Conservation (phyloP, 2,329 filamentous ascomycete genomes). For the Paraphaeosphaeria sporulosa region DNA sequence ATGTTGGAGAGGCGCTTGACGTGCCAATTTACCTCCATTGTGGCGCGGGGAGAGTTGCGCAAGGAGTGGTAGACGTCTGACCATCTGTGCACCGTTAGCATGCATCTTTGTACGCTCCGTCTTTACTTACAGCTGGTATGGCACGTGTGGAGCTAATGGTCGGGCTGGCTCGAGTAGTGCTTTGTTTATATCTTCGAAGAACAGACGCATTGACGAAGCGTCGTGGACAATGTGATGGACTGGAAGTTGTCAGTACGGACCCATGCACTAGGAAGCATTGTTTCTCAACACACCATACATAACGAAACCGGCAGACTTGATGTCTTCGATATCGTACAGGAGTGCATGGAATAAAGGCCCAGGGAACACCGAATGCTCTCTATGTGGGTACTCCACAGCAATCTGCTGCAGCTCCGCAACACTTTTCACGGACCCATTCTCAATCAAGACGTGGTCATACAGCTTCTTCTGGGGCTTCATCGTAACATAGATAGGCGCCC, state of each 20-base stretch:
- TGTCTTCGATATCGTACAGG: constrained; percentile 10
- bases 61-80: constrained; percentile 8
- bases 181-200: constrained; percentile 7
- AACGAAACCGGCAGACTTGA: constrained; percentile 9
- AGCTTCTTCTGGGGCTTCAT: constrained; percentile 11
- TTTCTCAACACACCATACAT: not conserved
- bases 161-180: constrained; percentile 7
- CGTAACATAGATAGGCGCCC: constrained; percentile 2
- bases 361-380: constrained; percentile 7
- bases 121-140: constrained; percentile 9
- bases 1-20: constrained; percentile 12
- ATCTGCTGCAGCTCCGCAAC: constrained; percentile 5
- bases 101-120: not conserved
- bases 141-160: constrained; percentile 2
- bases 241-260: not conserved
- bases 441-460: not conserved
- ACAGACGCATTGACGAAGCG: constrained; percentile 9
- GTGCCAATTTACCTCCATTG: constrained; percentile 6
- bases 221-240: constrained; percentile 12
- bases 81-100: constrained; percentile 1
- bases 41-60: constrained; percentile 7
- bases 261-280: not conserved
- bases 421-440: constrained; percentile 1
- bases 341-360: constrained; percentile 7
- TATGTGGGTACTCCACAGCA: not conserved